Evolutionary conservation across 78 protist genomes (phyloP).

Genomic region (Dictyostelium brefeldianum): DNA sequence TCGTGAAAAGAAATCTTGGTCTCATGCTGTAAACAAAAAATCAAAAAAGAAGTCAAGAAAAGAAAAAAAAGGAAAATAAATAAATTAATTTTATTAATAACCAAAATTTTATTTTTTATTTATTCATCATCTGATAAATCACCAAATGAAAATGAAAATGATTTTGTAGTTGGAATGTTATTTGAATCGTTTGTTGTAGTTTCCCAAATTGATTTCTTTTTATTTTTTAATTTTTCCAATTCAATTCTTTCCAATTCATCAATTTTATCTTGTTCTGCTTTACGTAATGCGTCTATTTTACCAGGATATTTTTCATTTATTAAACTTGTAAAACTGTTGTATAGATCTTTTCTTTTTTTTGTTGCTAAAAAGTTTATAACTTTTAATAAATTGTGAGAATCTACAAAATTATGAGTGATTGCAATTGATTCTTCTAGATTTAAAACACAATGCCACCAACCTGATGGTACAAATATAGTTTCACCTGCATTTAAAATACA

Average conservation of each 20-base stretch:
- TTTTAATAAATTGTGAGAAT: conserved; percentile 22
- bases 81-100: neutral
- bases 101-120: neutral
- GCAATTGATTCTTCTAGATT: conserved; percentile 90
- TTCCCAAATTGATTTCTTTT: conserved; percentile 60
- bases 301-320: conserved; percentile 51
- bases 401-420: conserved; percentile 89
- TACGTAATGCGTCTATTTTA: neutral
- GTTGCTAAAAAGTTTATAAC: conserved; percentile 62
- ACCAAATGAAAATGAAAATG: conserved; percentile 41
- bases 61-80: conserved; percentile 18
- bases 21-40: conserved; percentile 25
- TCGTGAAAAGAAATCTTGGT: conserved; percentile 62
- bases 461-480: conserved; percentile 88
- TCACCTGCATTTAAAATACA: conserved; percentile 85
- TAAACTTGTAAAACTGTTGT: conserved; percentile 5
- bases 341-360: conserved; percentile 56
- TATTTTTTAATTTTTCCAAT: conserved; percentile 1
- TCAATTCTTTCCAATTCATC: neutral
- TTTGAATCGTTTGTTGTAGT: conserved; percentile 2
- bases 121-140: neutral
- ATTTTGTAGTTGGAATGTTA: conserved; percentile 3
- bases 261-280: neutral
- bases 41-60: conserved; percentile 42
- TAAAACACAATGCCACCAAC: conserved; percentile 91